Evolutionary conservation across 78 protist genomes (phyloP).

Genomic region (Tieghemostelium lacteum): DNA sequence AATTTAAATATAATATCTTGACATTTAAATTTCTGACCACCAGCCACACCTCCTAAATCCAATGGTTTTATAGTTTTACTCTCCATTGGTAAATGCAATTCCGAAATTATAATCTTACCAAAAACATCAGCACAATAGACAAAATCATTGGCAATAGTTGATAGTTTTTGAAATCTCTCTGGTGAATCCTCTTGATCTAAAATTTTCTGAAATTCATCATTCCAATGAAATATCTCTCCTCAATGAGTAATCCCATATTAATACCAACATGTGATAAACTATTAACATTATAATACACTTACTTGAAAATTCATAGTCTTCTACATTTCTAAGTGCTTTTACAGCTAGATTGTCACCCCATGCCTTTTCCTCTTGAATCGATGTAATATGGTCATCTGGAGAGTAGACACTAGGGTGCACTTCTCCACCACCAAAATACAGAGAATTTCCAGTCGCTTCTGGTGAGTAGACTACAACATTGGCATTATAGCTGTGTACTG

Average conservation of each 20-base stretch:
- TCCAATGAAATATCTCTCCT: no score
- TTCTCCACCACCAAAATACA: background rate
- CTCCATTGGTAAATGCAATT: slow-evolving; percentile 42
- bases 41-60: slow-evolving; percentile 76
- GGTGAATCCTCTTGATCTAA: background rate
- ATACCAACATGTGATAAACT: background rate
- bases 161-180: slow-evolving; percentile 14
- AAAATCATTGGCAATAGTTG: slow-evolving; percentile 49
- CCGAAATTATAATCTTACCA: slow-evolving; percentile 81
- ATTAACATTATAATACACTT: background rate
- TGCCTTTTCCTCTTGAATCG: no score
- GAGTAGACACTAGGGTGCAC: no score
- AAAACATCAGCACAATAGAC: slow-evolving; percentile 68
- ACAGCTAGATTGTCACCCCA: no score
- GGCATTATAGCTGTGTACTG: no score
- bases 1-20: slow-evolving; percentile 64
- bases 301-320: background rate
- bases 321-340: no score
- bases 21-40: slow-evolving; percentile 61
- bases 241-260: no score
- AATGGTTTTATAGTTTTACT: slow-evolving; percentile 57
- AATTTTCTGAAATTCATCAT: slow-evolving; percentile 30
- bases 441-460: background rate
- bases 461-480: no score
- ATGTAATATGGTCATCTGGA: no score